A percentile compares a stretch with the other conserved stretches of the same genome.
phyloP scores from a whole-genome alignment of 331 rosid species.

The Telfairia occidentalis region DNA sequence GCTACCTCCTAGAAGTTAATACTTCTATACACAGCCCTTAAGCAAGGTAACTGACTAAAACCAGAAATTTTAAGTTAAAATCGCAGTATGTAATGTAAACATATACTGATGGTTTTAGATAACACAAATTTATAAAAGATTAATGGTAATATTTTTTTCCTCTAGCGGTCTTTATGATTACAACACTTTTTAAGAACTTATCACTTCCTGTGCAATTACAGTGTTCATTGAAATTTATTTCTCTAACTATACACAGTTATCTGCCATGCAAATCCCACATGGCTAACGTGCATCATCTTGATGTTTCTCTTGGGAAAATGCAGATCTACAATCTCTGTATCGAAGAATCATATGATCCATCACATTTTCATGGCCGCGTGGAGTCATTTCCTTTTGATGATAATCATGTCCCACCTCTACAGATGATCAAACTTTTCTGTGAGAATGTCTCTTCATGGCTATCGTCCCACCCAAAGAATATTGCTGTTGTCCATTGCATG shows the following conservation, averaged over 20 bases:
- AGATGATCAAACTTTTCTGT: constrained; percentile 65
- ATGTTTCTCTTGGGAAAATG: constrained; percentile 14
- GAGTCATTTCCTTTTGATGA: constrained; percentile 80
- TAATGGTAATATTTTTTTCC: not conserved
- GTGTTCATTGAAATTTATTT: not conserved
- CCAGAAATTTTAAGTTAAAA: not conserved
- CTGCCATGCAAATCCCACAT: not conserved
- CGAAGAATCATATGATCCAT: constrained; percentile 74
- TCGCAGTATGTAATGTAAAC: not conserved
- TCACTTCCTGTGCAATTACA: not conserved
- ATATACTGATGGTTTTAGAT: not conserved
- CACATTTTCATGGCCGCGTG: constrained; percentile 70
- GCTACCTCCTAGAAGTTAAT: not conserved
- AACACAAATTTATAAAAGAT: not conserved
- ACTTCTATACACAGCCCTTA: not conserved
- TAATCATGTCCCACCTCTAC: constrained; percentile 79
- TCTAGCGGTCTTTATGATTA: not conserved
- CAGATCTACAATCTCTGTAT: constrained; percentile 91
- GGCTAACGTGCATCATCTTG: not conserved
- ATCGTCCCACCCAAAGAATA: constrained; percentile 46
- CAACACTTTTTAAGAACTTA: not conserved
- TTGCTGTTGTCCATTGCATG: constrained; percentile 90
- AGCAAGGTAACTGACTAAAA: not conserved
- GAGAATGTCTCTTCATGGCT: constrained; percentile 72
- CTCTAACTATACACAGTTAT: not conserved